A percentile compares a stretch with the other conserved stretches of the same genome.
phyloP scores from a whole-genome alignment of 164 flowering plant genomes.

The Akebia trifoliata region DNA sequence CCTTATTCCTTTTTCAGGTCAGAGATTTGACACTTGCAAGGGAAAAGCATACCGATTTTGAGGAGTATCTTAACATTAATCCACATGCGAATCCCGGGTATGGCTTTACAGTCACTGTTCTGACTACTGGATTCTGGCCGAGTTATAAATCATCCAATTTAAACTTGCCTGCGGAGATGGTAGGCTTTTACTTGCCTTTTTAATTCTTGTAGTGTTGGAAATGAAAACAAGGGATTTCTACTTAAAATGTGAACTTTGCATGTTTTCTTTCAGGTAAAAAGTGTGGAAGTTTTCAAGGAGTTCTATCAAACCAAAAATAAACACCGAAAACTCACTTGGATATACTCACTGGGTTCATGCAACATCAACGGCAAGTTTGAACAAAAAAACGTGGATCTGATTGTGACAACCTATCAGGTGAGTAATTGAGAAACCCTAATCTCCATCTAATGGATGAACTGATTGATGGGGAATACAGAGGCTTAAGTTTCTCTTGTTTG shows the following conservation, averaged over 20 bases:
- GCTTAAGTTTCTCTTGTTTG: conserved; percentile 13
- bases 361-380: conserved; percentile 80
- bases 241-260: background rate
- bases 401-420: conserved; percentile 90
- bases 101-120: conserved; percentile 84
- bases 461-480: background rate
- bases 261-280: conserved; percentile 45
- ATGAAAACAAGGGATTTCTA: too few species aligned
- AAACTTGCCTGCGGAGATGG: conserved; percentile 89
- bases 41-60: conserved; percentile 74
- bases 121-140: conserved; percentile 95
- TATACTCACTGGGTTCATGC: conserved; percentile 85
- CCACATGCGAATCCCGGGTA: conserved; percentile 70
- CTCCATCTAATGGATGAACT: background rate
- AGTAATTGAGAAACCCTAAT: background rate
- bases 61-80: conserved; percentile 57
- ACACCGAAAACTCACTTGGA: conserved; percentile 90
- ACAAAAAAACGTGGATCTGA: conserved; percentile 67
- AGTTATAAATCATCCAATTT: conserved; percentile 88
- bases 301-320: conserved; percentile 83
- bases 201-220: background rate
- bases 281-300: conserved; percentile 82
- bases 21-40: conserved; percentile 84
- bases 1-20: conserved; percentile 41
- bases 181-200: conserved; percentile 13